phyloP scores from a whole-genome alignment of 345 rosid species.

The Trapa bicornis region DNA sequence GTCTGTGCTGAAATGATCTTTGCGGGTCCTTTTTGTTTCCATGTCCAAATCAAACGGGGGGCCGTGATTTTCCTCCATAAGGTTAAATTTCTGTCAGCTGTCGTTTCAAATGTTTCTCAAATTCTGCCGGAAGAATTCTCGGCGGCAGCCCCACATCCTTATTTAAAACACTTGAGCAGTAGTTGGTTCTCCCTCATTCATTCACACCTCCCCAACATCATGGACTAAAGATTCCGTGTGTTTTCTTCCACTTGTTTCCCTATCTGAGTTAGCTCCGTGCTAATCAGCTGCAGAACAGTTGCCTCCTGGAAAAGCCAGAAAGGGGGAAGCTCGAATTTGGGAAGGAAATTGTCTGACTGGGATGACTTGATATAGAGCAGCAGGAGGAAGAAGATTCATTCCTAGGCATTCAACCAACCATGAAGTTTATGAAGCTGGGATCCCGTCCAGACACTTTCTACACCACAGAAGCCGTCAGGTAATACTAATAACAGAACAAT shows the following conservation, averaged over 20 bases:
- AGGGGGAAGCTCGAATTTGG: not conserved
- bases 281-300: not conserved
- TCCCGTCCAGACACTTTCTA: slow-evolving; percentile 91
- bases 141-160: not conserved
- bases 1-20: not conserved
- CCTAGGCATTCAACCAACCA: slow-evolving; percentile 23
- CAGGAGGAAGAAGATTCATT: slow-evolving; percentile 12
- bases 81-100: not conserved
- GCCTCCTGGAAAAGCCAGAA: not conserved
- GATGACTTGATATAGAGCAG: slow-evolving; percentile 11
- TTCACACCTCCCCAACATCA: too few relatives aligned
- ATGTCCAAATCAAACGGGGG: slow-evolving; percentile 39
- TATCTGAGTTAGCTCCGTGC: too few relatives aligned
- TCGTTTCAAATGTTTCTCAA: not conserved
- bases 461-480: slow-evolving; percentile 79
- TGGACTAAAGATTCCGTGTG: too few relatives aligned
- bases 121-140: not conserved
- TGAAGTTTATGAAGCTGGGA: slow-evolving; percentile 99
- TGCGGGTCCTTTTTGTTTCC: slow-evolving; percentile 29
- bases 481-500: not conserved
- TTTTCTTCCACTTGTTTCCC: too few relatives aligned
- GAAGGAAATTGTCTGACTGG: not conserved
- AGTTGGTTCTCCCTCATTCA: not conserved
- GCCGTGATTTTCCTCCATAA: not conserved
- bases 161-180: slow-evolving; percentile 2